Evolutionary conservation across 2,329 filamentous ascomycete species (phyloP), one percentile per base, ranked within the genome.

Genomic region (Stachybotrys chlorohalonatus): DNA sequence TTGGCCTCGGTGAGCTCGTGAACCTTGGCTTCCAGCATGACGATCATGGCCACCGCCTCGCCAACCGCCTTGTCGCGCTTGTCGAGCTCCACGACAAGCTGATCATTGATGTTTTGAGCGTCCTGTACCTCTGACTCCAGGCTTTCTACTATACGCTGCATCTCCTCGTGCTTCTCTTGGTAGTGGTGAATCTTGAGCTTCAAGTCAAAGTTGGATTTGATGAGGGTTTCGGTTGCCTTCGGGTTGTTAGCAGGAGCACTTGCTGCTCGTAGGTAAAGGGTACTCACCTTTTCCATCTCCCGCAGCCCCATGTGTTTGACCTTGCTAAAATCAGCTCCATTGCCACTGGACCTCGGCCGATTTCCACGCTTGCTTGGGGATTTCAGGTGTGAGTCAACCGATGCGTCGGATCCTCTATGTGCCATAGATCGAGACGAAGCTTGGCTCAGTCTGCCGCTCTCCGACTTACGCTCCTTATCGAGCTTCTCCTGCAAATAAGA

Each of bases 171-270:
- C 53, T 80, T 77, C 68, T 90, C 81, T 31, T 86, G 77, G 7
- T 85, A 78, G 63, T 90, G 85, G 60, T 80, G 88, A 1, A 90
- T 69, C 64, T 90, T 86, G 36, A 90, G 74, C 67, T 90, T 90
- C 47, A 90, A 75, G 60, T 89, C 86, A 60, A 90, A 90, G 63
- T 90, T 90, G 69, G 89, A 82, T 65, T 90, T 90, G 66, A 86
- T 83, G 24, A 90, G 70, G 1, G 76, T 84, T 5, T 86, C 87
- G 53, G 89, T 71, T 53, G 84, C 81, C 78, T 87, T 3, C 48
- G 50, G 47, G 9, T 16, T 36, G 54, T 61, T 56, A 62, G 58
- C 32, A 16, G 11, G n/a, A 1, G 5, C 31, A 11, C 2, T 17
- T 7, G n/a, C 17, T 17, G 4, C 15, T 11, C 15, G 16, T 13